Evolutionary conservation across 2,329 filamentous ascomycete species (phyloP).

Genomic region (Colletotrichum cordylinicola): DNA sequence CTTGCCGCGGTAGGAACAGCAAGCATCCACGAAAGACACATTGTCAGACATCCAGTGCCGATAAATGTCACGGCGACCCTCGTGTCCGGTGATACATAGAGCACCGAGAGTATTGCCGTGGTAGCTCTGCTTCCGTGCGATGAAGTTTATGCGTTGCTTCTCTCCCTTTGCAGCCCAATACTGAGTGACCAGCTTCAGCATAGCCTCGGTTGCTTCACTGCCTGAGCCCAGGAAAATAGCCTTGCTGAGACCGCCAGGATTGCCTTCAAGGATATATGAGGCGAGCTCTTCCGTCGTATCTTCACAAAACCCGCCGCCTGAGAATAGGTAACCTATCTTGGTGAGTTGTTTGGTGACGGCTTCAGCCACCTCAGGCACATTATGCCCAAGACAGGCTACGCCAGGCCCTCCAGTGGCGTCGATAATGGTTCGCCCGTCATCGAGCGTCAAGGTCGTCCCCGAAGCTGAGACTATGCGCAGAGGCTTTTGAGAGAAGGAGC

Average conservation of each 20-base stretch:
- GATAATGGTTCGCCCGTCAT: background rate
- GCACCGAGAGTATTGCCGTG: background rate
- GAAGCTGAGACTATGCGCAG: background rate
- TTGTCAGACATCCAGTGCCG: background rate
- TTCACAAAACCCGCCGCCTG: background rate
- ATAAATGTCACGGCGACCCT: background rate
- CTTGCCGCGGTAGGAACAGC: background rate
- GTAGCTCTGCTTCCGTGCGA: background rate
- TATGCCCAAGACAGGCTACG: background rate
- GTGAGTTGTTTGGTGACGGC: background rate
- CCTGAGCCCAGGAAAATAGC: background rate
- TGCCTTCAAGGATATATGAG: background rate
- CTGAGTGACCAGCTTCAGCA: background rate
- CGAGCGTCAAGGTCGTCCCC: background rate
- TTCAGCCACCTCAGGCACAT: background rate
- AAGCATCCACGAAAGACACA: background rate
- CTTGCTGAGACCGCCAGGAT: background rate
- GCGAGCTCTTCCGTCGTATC: background rate
- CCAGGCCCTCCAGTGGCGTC: background rate
- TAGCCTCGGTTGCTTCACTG: background rate
- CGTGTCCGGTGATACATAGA: background rate
- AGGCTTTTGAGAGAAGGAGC: background rate
- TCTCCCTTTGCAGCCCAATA: background rate
- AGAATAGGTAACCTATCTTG: background rate
- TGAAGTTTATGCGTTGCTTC: background rate